Evolutionary conservation across 2,329 filamentous ascomycete genomes (phyloP), one percentile per base, ranked within the genome.

Genomic region (Penicillium sumatraense): DNA sequence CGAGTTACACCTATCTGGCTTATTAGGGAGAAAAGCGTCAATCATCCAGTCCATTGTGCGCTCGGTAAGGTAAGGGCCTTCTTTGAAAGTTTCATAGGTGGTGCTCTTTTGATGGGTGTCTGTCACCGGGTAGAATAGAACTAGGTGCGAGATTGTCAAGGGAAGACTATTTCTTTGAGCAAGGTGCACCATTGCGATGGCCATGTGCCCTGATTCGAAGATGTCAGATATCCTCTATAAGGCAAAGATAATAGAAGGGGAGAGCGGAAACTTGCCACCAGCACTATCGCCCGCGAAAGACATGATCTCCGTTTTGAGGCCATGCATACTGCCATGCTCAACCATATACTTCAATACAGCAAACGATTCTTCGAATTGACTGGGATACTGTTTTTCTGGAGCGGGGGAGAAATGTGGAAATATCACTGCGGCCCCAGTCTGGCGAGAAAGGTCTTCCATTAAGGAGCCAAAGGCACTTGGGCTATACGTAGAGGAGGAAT

Each of bases 281-380:
- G 35, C 46, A 49, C 46, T 49, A 11, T 49, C 46, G n/a, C 46
- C 46, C 18, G 46, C 46, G 11, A 49, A 27, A 3, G 46, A 23
- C 21, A 49, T 35, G 5, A 20, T 49, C 14, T 49, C 46, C 16
- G 46, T 49, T 38, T 49, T 49, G 5, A 49, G 35, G 14, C 27
- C 5, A n/a, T 49, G 20, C 31, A 24, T 38, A n/a, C 24, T 18
- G 14, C 46, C 46, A 49, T 49, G 31, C 7, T 36, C 35, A 10
- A 53, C 49, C 23, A 49, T 42, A 40, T 53, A 56, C 36, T 49
- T 42, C 36, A 56, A 35, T 13, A 53, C 54, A 2, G 35, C 49
- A 21, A 53, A 56, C n/a, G 45, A 45, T 27, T 56, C 44, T 31
- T 56, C 54, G 41, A 56, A 56, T 49, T 56, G 54, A n/a, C 36